phyloP scores from a whole-genome alignment of 208 protist species.

The Crithidia mellificae region DNA sequence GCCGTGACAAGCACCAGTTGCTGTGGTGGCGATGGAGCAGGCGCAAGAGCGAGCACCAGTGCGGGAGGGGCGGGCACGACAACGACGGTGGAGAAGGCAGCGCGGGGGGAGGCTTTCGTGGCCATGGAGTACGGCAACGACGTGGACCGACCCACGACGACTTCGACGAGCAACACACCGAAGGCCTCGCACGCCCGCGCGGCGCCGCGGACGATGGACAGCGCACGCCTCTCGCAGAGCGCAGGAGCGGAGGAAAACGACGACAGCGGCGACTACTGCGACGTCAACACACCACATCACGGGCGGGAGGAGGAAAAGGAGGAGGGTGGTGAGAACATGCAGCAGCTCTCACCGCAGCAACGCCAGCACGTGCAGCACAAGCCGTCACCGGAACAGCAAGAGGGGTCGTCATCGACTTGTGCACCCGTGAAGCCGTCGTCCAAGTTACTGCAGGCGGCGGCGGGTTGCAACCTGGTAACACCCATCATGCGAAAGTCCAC shows the following conservation, averaged over 20 bases:
- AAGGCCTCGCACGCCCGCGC: not conserved
- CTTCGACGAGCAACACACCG: no score
- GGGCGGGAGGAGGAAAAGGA: not conserved
- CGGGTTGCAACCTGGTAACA: not conserved
- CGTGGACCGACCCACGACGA: not conserved
- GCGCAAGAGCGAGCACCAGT: not conserved
- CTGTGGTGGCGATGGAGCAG: no score
- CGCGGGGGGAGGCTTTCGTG: not conserved
- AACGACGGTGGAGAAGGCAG: not conserved
- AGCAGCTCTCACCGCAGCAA: not conserved
- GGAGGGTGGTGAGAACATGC: not conserved
- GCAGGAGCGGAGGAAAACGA: not conserved
- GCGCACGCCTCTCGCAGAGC: not conserved
- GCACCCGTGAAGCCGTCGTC: not conserved
- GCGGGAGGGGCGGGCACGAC: no score
- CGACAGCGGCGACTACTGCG: not conserved
- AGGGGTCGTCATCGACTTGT: not conserved
- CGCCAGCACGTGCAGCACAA: not conserved
- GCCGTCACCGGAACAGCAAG: no score
- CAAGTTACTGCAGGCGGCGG: not conserved
- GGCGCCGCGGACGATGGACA: not conserved
- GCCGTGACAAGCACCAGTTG: not conserved
- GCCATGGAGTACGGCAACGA: conserved; percentile 16
- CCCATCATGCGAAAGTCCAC: not conserved
- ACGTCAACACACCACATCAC: not conserved